Evolutionary conservation across 352 stramenopile genomes (phyloP).

Genomic region (Thalassiosira gravida): DNA sequence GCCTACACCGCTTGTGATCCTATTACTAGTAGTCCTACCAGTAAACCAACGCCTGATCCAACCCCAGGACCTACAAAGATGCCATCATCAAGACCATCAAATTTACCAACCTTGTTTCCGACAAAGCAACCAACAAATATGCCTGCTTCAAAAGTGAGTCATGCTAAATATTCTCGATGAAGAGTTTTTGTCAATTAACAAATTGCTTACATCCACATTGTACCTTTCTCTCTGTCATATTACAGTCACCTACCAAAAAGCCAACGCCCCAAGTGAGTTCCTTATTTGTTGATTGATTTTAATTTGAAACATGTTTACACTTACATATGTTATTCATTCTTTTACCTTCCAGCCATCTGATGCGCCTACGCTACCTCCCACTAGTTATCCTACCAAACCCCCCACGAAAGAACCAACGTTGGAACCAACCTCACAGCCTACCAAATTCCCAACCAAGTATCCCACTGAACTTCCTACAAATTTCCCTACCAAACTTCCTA

Average conservation of each 20-base stretch:
- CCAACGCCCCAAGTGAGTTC: slow-evolving; percentile 11
- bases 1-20: slow-evolving; percentile 34
- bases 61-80: slow-evolving; percentile 2
- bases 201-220: slow-evolving; percentile 14
- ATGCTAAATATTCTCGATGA: neutral
- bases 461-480: slow-evolving; percentile 37
- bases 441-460: slow-evolving; percentile 26
- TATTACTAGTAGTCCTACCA: neutral
- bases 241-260: slow-evolving; percentile 8
- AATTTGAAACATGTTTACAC: neutral
- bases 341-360: neutral
- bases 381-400: neutral
- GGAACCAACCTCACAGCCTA: slow-evolving; percentile 3
- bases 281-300: neutral
- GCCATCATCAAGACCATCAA: neutral
- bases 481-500: slow-evolving; percentile 47
- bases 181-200: neutral
- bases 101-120: slow-evolving; percentile 9
- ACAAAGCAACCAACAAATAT: slow-evolving; percentile 35
- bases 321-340: neutral
- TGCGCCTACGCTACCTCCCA: neutral
- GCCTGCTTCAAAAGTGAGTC: slow-evolving; percentile 22
- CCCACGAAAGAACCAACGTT: slow-evolving; percentile 27
- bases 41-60: neutral
- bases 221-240: too few relatives aligned